A percentile compares a stretch with the other conserved stretches of the same genome.
phyloP scores from a whole-genome alignment of 257 asterid species.

The Gardenia jasminoides region DNA sequence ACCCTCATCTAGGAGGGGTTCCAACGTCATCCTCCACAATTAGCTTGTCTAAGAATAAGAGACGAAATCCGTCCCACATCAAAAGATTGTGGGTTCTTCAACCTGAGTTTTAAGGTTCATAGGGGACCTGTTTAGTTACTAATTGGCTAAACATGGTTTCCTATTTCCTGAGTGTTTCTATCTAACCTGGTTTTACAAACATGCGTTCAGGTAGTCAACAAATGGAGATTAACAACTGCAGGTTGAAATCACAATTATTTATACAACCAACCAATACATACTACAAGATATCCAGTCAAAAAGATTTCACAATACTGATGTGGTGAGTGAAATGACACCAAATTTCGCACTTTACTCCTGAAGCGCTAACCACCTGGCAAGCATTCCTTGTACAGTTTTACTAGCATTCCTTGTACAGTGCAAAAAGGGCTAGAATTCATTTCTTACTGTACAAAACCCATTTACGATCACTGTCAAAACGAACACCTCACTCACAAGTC shows the following conservation, averaged over 20 bases:
- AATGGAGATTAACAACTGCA: background rate
- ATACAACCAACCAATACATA: background rate
- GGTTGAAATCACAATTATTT: background rate
- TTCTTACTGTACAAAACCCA: slow-evolving; percentile 5
- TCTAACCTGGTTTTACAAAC: no score
- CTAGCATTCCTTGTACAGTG: background rate
- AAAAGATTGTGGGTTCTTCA: no score
- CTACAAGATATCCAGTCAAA: background rate
- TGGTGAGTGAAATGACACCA: background rate
- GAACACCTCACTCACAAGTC: background rate
- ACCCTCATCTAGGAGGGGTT: background rate
- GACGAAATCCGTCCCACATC: no score
- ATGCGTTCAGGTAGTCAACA: background rate
- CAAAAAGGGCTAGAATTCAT: background rate
- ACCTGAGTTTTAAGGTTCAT: no score
- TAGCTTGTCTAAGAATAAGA: no score
- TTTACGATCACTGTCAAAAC: background rate
- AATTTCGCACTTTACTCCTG: background rate
- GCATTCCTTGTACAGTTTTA: background rate
- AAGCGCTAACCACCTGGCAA: background rate
- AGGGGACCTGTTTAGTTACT: no score
- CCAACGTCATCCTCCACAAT: background rate
- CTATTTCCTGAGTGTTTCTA: no score
- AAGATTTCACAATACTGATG: background rate
- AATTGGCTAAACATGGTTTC: no score